Conservation (phyloP, 306 rosid genomes). For the Cucumis melo region DNA sequence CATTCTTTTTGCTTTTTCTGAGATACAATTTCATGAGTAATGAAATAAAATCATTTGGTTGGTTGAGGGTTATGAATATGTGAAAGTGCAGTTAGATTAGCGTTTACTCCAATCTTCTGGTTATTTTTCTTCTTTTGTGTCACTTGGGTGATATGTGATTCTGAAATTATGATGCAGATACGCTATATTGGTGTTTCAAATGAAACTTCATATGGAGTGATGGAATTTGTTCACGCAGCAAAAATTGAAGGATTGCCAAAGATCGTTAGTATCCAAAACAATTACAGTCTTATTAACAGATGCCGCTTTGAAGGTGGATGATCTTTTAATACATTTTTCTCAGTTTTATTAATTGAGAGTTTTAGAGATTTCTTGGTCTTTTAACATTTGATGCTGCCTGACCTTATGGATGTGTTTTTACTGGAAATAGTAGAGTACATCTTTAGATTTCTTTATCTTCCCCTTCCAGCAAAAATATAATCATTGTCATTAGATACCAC, state of each 20-base stretch:
- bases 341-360: neutral
- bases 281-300: slow-evolving; percentile 60
- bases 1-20: neutral
- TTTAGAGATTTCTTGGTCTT: neutral
- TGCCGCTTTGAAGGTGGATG: slow-evolving; percentile 51
- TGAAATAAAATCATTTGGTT: neutral
- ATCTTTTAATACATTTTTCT: neutral
- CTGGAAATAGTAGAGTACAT: neutral
- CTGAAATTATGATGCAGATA: slow-evolving; percentile 32
- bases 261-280: slow-evolving; percentile 84
- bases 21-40: neutral
- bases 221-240: slow-evolving; percentile 83
- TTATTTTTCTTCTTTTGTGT: neutral
- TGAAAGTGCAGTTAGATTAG: neutral
- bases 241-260: slow-evolving; percentile 79
- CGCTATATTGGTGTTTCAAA: slow-evolving; percentile 86
- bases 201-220: slow-evolving; percentile 92
- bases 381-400: neutral
- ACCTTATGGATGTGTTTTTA: neutral
- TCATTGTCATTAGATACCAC: neutral
- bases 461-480: neutral
- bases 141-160: neutral
- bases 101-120: neutral
- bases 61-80: neutral
- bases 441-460: neutral